Evolutionary conservation across 2,329 filamentous ascomycete species (phyloP), one percentile per base, ranked within the genome.

Genomic region (Alternaria infectoria): DNA sequence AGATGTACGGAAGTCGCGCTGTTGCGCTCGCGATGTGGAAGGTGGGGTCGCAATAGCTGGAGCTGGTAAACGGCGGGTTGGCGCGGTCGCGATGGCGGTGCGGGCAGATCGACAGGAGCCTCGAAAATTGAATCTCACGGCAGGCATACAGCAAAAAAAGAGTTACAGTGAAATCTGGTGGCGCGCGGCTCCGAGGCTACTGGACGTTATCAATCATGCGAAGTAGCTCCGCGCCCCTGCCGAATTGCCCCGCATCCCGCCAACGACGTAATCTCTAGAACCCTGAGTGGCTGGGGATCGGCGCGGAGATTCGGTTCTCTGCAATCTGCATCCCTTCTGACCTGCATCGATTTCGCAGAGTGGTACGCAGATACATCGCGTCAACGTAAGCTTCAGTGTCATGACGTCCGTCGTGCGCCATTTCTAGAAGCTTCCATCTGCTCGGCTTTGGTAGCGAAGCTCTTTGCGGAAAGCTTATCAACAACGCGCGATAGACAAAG

Each of bases 121-220:
- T 69, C 70, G 59, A 12, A 77, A 54, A 11, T 67, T 70, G 50
- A 75, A 78, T 54, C 65, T 72, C 51, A 78, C 70, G 15, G 58
- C 59, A 72, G 73, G 72, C 75, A 79, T 78, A 54, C 63, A 76
- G 51, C 13, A 23, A 30, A 17, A 47, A 57, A 51, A 55, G 50
- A 21, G 32, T 19, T 19, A 17, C 36, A 2, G 55, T 40, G 43
- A 45, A 28, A 17, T 59, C 49, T 23, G 49, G 61, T 44, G 56
- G 56, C 46, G 51, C 51, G 40, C 28, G n/a, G 30, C 32, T 54
- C 56, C 55, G 60, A 54, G 52, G 52, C 56, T 59, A 54, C 19
- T 59, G 30, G 44, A 58, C 55, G 59, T 62, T 62, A 59, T 62
- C 60, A 59, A 32, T 45, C 26, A 30, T 40, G 36, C 36, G 36